These are phyloP conservation scores for Cantharellus anzutake DNA, from an alignment of 768 basidiomycete genomes.

Conservation along the genomic window DNA sequence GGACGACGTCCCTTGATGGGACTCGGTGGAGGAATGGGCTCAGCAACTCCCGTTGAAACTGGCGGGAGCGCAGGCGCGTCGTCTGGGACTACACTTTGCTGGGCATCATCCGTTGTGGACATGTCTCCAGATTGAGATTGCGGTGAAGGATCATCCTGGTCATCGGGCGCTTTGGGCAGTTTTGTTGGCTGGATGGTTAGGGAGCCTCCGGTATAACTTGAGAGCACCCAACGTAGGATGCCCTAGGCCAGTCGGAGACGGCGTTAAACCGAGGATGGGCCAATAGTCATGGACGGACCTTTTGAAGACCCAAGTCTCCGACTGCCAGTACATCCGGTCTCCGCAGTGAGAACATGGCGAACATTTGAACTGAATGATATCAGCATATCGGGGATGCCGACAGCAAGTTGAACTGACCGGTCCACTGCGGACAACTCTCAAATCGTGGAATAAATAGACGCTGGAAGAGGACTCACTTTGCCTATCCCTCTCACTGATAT, in stretches of 20 bases:
- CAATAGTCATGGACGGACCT: slow-evolving; percentile 9
- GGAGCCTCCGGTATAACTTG: slow-evolving; percentile 28
- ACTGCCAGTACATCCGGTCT: slow-evolving; percentile 65
- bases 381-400: slow-evolving; percentile 6
- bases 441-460: background rate
- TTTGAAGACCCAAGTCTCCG: slow-evolving; percentile 68
- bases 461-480: slow-evolving; percentile 24
- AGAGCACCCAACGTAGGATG: slow-evolving; percentile 45
- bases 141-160: background rate
- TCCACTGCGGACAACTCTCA: slow-evolving; percentile 27
- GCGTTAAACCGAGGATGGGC: slow-evolving; percentile 6
- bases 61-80: background rate
- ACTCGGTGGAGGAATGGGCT: background rate
- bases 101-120: no score
- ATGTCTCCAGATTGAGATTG: background rate
- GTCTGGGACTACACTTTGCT: background rate
- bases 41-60: background rate
- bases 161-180: background rate
- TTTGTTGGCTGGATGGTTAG: background rate
- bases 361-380: slow-evolving; percentile 57
- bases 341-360: slow-evolving; percentile 71
- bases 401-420: slow-evolving; percentile 23
- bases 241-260: slow-evolving; percentile 21
- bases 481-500: slow-evolving; percentile 69
- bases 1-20: background rate